Evolutionary conservation across 257 asterid genomes (phyloP).

Genomic region (Galeopsis tetrahit): DNA sequence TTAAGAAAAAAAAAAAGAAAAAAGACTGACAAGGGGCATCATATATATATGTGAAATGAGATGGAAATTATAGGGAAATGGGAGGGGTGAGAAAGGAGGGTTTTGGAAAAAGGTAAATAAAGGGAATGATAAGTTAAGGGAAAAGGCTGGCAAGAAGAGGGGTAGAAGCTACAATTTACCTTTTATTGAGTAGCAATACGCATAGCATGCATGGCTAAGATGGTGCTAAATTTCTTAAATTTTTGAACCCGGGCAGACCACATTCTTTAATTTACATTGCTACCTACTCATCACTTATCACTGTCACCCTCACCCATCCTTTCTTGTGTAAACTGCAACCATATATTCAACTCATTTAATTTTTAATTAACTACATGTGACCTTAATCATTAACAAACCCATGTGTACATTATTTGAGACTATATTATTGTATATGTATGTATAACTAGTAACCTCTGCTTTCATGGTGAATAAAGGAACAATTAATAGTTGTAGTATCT

Average conservation of each 20-base stretch:
- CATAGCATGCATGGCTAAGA: slow-evolving; percentile 29
- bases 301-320: background rate
- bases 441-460: background rate
- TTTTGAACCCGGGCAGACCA: slow-evolving; percentile 18
- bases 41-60: background rate
- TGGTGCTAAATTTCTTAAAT: slow-evolving; percentile 7
- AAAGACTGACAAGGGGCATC: background rate
- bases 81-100: background rate
- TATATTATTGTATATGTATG: too few species aligned
- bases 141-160: slow-evolving; percentile 9
- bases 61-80: slow-evolving; percentile 35
- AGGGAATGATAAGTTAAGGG: background rate
- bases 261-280: slow-evolving; percentile 12
- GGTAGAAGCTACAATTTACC: slow-evolving; percentile 2
- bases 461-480: background rate
- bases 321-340: background rate
- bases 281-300: slow-evolving; percentile 12
- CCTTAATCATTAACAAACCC: too few species aligned
- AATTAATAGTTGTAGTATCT: background rate
- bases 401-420: too few species aligned
- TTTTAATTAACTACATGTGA: too few species aligned
- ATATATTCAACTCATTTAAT: too few species aligned
- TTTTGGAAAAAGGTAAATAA: background rate
- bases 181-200: slow-evolving; percentile 12
- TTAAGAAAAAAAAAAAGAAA: too few species aligned